Base-by-base conservation (phyloP, 2,329 filamentous ascomycete species). In the Blastomyces parvus region DNA sequence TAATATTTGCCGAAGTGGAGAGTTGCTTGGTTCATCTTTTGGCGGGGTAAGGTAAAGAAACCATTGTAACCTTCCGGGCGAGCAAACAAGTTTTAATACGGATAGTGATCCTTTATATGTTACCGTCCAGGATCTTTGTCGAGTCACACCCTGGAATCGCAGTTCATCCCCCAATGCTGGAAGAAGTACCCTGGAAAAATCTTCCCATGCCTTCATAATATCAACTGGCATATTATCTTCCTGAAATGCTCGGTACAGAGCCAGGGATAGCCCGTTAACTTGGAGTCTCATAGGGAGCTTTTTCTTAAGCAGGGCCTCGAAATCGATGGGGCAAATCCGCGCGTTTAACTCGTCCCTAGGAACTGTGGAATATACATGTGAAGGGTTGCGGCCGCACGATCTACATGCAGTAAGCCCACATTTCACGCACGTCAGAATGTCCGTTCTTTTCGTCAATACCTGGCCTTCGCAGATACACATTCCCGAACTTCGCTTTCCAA, bases 391-490 rank as follows among this genome's bases (percentile, higher is more conserved):
- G 1, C 78, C 80, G 67, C 84, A 87, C 5, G 71, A 70, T 0
- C 73, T 69, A 69, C 85, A 88, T 13, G 81, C 79, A 2, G 81
- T 83, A 66, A 86, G 81, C 0, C 71, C 74, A 66, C 86, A 88
- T 5, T 78, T 70, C 0, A 66, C 68, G 67, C 85, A 88, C 46
- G 72, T 67, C 44, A 80, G 75, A 7, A 86, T 76, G 0, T 67
- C 64, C 11, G 72, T 73, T 6, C 70, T 67, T 3, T 76, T 74
- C 1, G 79, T 71, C 0, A 71, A 67, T 2, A 72, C 72, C 44
- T 77, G 75, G 1, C 81, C 79, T 72, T 88, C 86, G 64, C 86
- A 88, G 52, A 73, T 71, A 66, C 86, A 88, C n/a, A 81, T 73
- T 13, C 78, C 77, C 11, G 74, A 71, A 64, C 78, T 81, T 40